Evolutionary conservation across 1,139 yeast genomes (phyloP), one percentile per base, ranked within the genome.

Genomic region (Hemisphaericaspora xylofermentans): DNA sequence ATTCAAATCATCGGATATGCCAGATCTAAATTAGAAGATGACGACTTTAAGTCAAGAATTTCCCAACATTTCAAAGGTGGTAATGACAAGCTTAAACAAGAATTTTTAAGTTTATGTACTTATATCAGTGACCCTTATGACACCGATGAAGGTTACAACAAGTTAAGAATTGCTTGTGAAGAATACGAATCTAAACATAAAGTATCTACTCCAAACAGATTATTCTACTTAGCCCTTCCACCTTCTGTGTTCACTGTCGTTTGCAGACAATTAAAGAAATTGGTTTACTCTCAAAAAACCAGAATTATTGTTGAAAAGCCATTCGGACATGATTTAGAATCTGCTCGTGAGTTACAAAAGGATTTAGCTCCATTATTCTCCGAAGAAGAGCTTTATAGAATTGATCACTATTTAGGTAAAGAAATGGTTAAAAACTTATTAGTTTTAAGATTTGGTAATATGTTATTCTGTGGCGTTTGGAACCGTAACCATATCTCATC

Each of bases 391-490:
- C 73, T 91, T 41, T 94, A 79, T 73, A 82, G 98, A 72, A 94
- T 93, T 56, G 99, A 93, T 66, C 98, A 93, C 66, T 93, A 94
- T 63, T 74, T 94, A 54, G 98, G 98, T 52, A 93, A 93, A 71
- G 98, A 93, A 69, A 83, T 93, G 93, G 98, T 94, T 45, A 93
- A 93, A 73, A 93, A 91, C 70, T 75, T 94, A 59, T 70, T 88
- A 49, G 89, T 88, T 32, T 71, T 91, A 56, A 79, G 98, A 60
- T 93, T 93, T 60, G 96, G 95, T 51, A 93, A 93, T 68, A 82
- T 83, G 57, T 77, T 91, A 63, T 74, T 93, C 58, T 78, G 78
- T 58, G 88, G 95, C 18, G 80, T 87, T 42, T 93, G 98, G 97
- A 85, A 86, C 69, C 81, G 76, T 60, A 78, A 85, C 51, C 83